phyloP scores from a whole-genome alignment of 768 basidiomycete species.

The Exidia glandulosa region DNA sequence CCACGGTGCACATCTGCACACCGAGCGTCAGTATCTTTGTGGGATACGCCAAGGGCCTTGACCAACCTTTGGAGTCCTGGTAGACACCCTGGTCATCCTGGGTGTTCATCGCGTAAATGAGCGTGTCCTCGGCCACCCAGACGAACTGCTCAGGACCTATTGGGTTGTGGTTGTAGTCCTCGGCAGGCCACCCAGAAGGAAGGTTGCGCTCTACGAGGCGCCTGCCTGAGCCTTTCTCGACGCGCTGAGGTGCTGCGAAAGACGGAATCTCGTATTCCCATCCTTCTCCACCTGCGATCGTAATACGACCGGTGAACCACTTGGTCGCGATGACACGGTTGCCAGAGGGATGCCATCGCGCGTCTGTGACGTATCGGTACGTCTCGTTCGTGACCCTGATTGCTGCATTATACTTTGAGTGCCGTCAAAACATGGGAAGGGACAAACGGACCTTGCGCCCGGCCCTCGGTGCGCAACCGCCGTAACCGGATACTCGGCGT shows the following conservation, averaged over 20 bases:
- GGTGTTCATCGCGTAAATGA: slow-evolving; percentile 60
- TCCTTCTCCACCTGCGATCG: slow-evolving; percentile 56
- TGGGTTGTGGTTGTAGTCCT: slow-evolving; percentile 52
- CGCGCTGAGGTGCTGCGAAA: slow-evolving; percentile 15
- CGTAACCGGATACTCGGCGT: slow-evolving; percentile 33
- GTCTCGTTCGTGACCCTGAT: slow-evolving; percentile 60
- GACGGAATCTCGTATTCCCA: slow-evolving; percentile 53
- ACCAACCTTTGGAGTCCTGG: slow-evolving; percentile 53
- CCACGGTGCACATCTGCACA: slow-evolving; percentile 52
- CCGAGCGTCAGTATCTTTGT: not conserved
- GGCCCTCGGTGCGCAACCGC: slow-evolving; percentile 48
- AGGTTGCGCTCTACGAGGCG: slow-evolving; percentile 45
- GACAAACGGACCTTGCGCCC: slow-evolving; percentile 29
- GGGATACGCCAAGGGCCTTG: slow-evolving; percentile 10
- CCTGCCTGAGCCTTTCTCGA: slow-evolving; percentile 32
- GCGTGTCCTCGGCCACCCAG: slow-evolving; percentile 43
- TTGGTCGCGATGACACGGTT: slow-evolving; percentile 58
- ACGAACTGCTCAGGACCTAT: slow-evolving; percentile 64
- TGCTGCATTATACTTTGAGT: slow-evolving; percentile 33
- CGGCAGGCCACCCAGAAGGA: slow-evolving; percentile 50
- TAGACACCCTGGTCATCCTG: slow-evolving; percentile 26
- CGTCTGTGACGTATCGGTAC: slow-evolving; percentile 58
- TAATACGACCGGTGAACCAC: slow-evolving; percentile 46
- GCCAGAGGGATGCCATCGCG: slow-evolving; percentile 61
- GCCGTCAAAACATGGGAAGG: slow-evolving; percentile 16